phyloP scores from a whole-genome alignment of 768 basidiomycete species.

The Tulasnella sp. region DNA sequence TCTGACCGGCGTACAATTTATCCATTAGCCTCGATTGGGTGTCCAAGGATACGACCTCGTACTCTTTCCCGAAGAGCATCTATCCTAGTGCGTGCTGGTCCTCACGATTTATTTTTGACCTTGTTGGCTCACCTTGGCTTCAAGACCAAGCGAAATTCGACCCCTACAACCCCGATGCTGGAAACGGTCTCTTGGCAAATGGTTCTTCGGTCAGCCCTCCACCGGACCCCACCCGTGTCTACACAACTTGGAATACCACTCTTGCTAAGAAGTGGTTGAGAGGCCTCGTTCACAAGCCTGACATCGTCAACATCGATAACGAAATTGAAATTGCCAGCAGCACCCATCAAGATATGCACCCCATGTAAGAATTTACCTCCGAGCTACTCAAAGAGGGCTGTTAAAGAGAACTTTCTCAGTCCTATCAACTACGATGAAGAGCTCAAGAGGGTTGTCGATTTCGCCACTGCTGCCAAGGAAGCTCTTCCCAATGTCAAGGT shows the following conservation, averaged over 20 bases:
- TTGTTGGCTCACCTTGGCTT: neutral
- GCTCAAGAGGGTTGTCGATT: conserved; percentile 46
- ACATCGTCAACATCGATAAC: conserved; percentile 51
- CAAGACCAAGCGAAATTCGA: conserved; percentile 47
- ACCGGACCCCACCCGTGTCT: conserved; percentile 43
- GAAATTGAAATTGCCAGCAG: conserved; percentile 55
- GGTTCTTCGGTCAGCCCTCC: conserved; percentile 46
- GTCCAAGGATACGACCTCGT: conserved; percentile 51
- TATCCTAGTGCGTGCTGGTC: conserved; percentile 44
- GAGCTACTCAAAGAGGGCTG: neutral
- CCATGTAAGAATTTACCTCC: conserved; percentile 39
- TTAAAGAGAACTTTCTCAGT: conserved; percentile 33
- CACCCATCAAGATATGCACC: conserved; percentile 59
- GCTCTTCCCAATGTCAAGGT: conserved; percentile 47
- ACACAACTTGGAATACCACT: conserved; percentile 50
- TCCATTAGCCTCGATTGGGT: conserved; percentile 54
- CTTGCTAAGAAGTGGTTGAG: conserved; percentile 47
- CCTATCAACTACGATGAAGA: conserved; percentile 53
- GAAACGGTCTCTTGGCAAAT: conserved; percentile 50
- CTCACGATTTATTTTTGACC: neutral
- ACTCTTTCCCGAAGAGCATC: conserved; percentile 47
- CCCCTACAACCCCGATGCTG: conserved; percentile 51
- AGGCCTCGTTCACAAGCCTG: conserved; percentile 49
- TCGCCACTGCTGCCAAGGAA: conserved; percentile 46
- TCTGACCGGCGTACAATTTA: neutral